Conservation (phyloP, 140 eudicot genomes). For the Cichorium intybus region DNA sequence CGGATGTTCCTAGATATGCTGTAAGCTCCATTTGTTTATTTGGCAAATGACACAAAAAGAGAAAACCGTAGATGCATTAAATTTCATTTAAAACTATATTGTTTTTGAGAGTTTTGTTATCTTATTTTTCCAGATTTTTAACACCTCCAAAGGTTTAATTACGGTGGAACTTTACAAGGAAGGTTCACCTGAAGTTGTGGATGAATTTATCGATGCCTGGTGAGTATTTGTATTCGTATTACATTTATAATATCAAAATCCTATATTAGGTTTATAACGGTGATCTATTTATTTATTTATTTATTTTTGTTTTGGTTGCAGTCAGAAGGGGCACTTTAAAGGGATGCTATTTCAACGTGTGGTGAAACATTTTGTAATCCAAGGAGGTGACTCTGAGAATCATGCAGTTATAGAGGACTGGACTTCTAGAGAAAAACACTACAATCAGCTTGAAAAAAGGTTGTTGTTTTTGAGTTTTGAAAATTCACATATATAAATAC, state of each 20-base stretch:
- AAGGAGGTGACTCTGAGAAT: conserved; percentile 70
- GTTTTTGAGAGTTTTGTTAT: neutral
- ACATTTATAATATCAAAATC: neutral
- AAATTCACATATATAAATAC: neutral
- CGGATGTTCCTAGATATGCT: conserved; percentile 88
- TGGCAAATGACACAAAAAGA: no score
- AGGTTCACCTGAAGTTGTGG: conserved; percentile 82
- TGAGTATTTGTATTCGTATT: conserved; percentile 35
- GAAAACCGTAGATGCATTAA: no score
- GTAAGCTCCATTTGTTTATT: conserved; percentile 77
- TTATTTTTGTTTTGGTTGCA: conserved; percentile 38
- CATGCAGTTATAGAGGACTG: conserved; percentile 76
- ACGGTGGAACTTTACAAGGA: conserved; percentile 90
- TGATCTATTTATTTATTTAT: no score
- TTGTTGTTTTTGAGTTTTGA: no score
- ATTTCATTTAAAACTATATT: neutral
- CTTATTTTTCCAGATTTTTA: conserved; percentile 56
- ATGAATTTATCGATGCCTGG: conserved; percentile 74
- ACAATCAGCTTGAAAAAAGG: conserved; percentile 90
- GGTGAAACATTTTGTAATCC: conserved; percentile 86
- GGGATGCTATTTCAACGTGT: conserved; percentile 94
- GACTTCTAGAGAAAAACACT: conserved; percentile 89
- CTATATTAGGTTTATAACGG: conserved; percentile 11
- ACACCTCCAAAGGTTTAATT: conserved; percentile 79
- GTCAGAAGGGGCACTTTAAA: conserved; percentile 79